A percentile compares a stretch with the other conserved stretches of the same genome.
Conservation (phyloP, 768 basidiomycete species). For the Kwoniella newhampshirensis region DNA sequence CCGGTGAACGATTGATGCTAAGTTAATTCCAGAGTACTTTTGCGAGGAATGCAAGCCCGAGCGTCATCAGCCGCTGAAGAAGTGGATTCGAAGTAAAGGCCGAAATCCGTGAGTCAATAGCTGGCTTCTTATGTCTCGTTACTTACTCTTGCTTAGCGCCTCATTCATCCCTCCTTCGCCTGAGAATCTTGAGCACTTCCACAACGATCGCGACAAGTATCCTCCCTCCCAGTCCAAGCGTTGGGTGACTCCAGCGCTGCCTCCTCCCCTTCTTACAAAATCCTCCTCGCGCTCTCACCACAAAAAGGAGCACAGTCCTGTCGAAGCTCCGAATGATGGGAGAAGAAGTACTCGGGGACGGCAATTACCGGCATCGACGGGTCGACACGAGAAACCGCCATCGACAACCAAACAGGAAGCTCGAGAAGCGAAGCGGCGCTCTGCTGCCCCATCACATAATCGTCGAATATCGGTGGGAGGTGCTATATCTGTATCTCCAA, state of each 20-base stretch:
- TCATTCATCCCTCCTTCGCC: conserved; percentile 37
- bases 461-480: conserved; percentile 14
- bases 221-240: conserved; percentile 49
- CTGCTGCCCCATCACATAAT: conserved; percentile 3
- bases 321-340: conserved; percentile 12
- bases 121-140: neutral
- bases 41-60: conserved; percentile 92
- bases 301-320: conserved; percentile 32
- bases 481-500: conserved; percentile 13
- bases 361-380: conserved; percentile 1
- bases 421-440: conserved; percentile 4
- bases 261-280: conserved; percentile 13
- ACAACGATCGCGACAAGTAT: conserved; percentile 33
- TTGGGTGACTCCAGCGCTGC: conserved; percentile 30
- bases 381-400: conserved; percentile 22
- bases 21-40: conserved; percentile 69
- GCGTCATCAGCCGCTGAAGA: conserved; percentile 68
- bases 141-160: conserved; percentile 17
- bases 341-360: conserved; percentile 14
- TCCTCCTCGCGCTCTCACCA: conserved; percentile 25
- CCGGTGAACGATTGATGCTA: too few species aligned
- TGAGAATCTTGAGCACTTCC: conserved; percentile 33
- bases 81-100: conserved; percentile 44
- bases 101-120: conserved; percentile 70
- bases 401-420: conserved; percentile 6